Percentiles rank a stretch among this genome's conserved stretches.
Conservation (phyloP, 164 flowering plant species). For the Vitis vinifera region ASM3070453v1 NC_081811.1:4684501-4685000, state of each 20-base stretch:
- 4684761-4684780: constrained; percentile 3
- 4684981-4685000: too few species aligned
- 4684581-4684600: constrained; percentile 11
- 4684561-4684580: constrained; percentile 15
- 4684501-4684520: too few species aligned
- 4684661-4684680: too few species aligned
- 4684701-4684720: background rate
- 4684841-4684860: background rate
- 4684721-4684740: background rate
- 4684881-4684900: constrained; percentile 3
- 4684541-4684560: constrained; percentile 6
- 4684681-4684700: too few species aligned
- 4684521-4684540: constrained; percentile 1
- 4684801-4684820: constrained; percentile 1
- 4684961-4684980: too few species aligned
- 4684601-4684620: background rate
- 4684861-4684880: too few species aligned
- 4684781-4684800: background rate
- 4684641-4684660: constrained; percentile 3
- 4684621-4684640: constrained; percentile 12
- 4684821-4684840: constrained; percentile 8
- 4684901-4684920: background rate
- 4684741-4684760: constrained; percentile 1
- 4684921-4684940: background rate
- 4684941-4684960: background rate